Base-by-base conservation (phyloP, 495 filamentous ascomycete genomes). In the Lophium mytilinum region DNA sequence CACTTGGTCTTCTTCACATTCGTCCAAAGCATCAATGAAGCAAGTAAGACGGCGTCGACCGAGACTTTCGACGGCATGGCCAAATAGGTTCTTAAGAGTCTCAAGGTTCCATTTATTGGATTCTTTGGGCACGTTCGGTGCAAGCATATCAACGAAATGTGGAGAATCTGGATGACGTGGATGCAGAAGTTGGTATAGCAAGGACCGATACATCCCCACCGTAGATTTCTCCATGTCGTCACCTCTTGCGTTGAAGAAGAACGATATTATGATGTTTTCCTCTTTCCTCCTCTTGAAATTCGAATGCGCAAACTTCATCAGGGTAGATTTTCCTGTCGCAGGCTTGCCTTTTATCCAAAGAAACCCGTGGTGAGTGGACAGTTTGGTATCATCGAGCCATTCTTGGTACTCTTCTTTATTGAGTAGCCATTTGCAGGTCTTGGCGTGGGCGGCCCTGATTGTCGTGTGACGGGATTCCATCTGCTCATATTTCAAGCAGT, bases 221-320 rank as follows among this genome's bases (percentile, higher is more conserved):
- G 47, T 49, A n/a, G 56, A 60, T 45, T 57, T 64, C 53, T 63
- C 61, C 4, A 64, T 56, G 12, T 61, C 52, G 9, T 55, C 58
- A 4, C 71, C 72, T 41, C 69, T 65, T 9, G 68, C 72, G 33
- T 73, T 64, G 62, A 76, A 76, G 63, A 75, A 78, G 60, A 68
- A 74, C 9, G 69, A 67, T 17, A 55, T 36, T 10, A 69, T 62
- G 19, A 50, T 53, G 7, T 52, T 40, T 21, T 63, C 47, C n/a
- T 59, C 52, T 37, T 56, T 52, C 7, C 19, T 52, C 41, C 42
- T 50, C 9, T 39, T 53, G 45, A 43, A 52, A 15, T 36, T 40
- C 2, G 52, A 24, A 12, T 45, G 37, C 10, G 40, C 40, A 40
- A 40, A 52, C 34, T 67, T 67, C 56, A 60, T 61, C 14, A 67